Base-by-base conservation (phyloP, 2,329 filamentous ascomycete genomes). In the Endocalyx cinctus region DNA sequence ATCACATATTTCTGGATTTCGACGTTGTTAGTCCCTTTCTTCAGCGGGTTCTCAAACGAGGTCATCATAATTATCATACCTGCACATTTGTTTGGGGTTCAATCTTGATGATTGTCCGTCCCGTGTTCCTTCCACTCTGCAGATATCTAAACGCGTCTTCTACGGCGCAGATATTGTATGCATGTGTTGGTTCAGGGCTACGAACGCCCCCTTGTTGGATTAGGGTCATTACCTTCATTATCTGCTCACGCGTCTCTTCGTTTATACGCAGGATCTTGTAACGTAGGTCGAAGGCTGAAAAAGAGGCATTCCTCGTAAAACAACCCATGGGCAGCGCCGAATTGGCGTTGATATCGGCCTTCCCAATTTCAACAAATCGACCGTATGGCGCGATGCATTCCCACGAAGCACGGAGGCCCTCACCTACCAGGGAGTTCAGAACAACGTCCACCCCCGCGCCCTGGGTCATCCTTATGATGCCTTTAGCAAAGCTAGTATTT, bases 301-400 rank as follows among this genome's bases (percentile, higher is more conserved):
- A 38, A 11, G 10, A 18, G 5, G 30, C 26, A 20, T 46, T 41
- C 8, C 27, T 29, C 1, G 27, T 20, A 10, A 41, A 43, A 0
- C 4, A 2, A 0, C 22, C 31, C 44, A 45, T 47, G 1, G 40
- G 34, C 0, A 45, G 15, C 1, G 29, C 8, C 1, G 34, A 11
- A n/a, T 44, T 41, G 0, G 29, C 23, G 1, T 13, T 17, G 10
- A 44, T 39, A 29, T 46, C 39, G 0, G 29, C 25, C 7, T 38
- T 41, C 3, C 41, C 35, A 6, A 46, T 29, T 15, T 39, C 34
- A 5, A 40, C 11, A 42, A 71, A 62, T 3, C 50, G 52, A 0
- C 64, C 66, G 29, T 59, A 64, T 2, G 51, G 42, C 1, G 66
- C 62, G 3, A 72, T 44, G 28, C 62, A 67, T 3, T 57, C 41